Conservation (phyloP, 495 filamentous ascomycete species). For the Aeminium ludgeri region DNA sequence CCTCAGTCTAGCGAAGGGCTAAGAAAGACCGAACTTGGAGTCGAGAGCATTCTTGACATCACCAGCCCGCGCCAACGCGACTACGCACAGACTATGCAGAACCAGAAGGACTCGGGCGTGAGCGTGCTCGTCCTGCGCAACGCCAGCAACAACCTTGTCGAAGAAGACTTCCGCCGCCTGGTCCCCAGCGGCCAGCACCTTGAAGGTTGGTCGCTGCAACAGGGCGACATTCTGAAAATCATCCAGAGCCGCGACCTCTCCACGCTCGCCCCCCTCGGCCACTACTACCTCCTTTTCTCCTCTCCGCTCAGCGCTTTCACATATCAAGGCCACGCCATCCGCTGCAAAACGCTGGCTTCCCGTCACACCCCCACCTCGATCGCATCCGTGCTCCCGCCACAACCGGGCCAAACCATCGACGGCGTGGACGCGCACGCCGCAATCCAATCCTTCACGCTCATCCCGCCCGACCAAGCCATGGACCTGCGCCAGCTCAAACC, state of each 20-base stretch:
- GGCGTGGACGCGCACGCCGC: conserved; percentile 31
- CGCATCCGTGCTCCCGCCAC: conserved; percentile 19
- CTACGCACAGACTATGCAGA: conserved; percentile 5
- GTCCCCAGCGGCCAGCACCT: conserved; percentile 43
- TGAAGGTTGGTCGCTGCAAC: conserved; percentile 37
- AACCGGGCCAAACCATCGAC: conserved; percentile 22
- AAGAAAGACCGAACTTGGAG: too few relatives aligned
- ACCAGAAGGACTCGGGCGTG: not conserved
- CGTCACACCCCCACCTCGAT: conserved; percentile 20
- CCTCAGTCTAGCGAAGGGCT: too few relatives aligned
- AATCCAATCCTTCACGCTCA: conserved; percentile 34
- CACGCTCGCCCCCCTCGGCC: conserved; percentile 35
- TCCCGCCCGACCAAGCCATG: conserved; percentile 27
- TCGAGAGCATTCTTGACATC: too few relatives aligned
- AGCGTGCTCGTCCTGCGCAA: conserved; percentile 33
- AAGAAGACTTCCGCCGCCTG: conserved; percentile 47
- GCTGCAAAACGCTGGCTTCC: conserved; percentile 30
- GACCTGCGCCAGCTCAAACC: conserved; percentile 18
- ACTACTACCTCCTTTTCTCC: conserved; percentile 49
- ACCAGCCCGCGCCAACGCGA: too few relatives aligned
- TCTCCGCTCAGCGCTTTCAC: conserved; percentile 33
- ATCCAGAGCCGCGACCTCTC: conserved; percentile 36
- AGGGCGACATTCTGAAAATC: conserved; percentile 27
- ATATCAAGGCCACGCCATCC: conserved; percentile 34
- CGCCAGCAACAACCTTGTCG: conserved; percentile 36